Evolutionary conservation across 1,139 yeast species (phyloP).

Genomic region (Starmera stellimalicola): DNA sequence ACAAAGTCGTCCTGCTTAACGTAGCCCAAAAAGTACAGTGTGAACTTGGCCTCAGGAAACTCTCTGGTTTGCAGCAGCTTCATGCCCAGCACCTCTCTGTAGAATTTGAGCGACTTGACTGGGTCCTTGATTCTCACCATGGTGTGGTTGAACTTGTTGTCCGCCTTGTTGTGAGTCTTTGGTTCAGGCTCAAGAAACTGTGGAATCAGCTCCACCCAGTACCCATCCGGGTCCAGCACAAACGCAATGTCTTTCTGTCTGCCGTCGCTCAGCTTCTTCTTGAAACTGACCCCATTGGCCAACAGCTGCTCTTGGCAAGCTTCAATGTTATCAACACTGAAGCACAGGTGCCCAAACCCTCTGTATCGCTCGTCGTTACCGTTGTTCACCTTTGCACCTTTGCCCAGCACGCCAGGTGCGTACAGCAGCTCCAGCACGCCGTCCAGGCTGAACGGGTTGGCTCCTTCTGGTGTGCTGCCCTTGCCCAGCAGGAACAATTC

Average conservation of each 20-base stretch:
- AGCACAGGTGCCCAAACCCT: slow-evolving; percentile 92
- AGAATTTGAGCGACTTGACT: slow-evolving; percentile 61
- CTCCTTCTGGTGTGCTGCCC: slow-evolving; percentile 32
- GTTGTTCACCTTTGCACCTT: slow-evolving; percentile 50
- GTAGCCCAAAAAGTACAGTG: slow-evolving; percentile 79
- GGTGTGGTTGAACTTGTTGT: slow-evolving; percentile 73
- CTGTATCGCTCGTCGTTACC: slow-evolving; percentile 80
- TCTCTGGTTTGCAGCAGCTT: slow-evolving; percentile 48
- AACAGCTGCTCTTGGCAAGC: slow-evolving; percentile 50
- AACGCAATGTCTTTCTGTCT: slow-evolving; percentile 90
- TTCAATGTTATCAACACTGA: slow-evolving; percentile 74
- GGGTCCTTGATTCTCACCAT: slow-evolving; percentile 94
- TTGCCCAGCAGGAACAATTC: slow-evolving; percentile 63
- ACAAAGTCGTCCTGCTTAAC: slow-evolving; percentile 29
- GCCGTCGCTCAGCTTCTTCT: slow-evolving; percentile 81
- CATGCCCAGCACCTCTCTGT: slow-evolving; percentile 74
- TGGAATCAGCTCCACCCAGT: slow-evolving; percentile 88
- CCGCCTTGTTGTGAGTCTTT: slow-evolving; percentile 27
- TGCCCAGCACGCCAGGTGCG: slow-evolving; percentile 66
- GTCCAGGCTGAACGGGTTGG: slow-evolving; percentile 49
- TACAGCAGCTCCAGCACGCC: slow-evolving; percentile 85
- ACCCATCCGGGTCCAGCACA: slow-evolving; percentile 90
- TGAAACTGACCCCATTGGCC: slow-evolving; percentile 57
- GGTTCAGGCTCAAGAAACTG: slow-evolving; percentile 37
- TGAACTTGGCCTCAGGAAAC: slow-evolving; percentile 64